Percentiles rank a stretch among this genome's conserved stretches.
Evolutionary conservation across 176 grass and related monocot genomes (phyloP).

Genomic region (Oryza nivara): DNA sequence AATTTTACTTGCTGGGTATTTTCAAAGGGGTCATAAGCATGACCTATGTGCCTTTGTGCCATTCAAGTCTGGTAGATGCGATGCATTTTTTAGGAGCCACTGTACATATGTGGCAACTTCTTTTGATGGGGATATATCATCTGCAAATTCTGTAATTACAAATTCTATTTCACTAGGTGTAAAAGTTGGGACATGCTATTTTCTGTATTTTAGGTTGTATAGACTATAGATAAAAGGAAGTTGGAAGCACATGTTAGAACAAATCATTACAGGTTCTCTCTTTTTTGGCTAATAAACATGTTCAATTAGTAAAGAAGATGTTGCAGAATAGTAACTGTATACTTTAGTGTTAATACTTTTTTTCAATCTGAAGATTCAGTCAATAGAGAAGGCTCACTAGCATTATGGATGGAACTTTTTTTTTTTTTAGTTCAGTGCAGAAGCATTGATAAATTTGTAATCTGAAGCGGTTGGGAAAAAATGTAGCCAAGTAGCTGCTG

Average conservation of each 20-base stretch:
- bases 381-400: background rate
- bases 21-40: constrained; percentile 14
- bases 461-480: background rate
- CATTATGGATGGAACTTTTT: background rate
- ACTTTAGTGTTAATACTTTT: background rate
- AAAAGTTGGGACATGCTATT: background rate
- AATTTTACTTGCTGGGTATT: background rate
- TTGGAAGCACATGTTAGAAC: background rate
- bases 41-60: background rate
- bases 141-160: background rate
- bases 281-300: background rate
- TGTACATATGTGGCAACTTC: background rate
- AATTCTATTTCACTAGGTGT: background rate
- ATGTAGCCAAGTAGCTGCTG: background rate
- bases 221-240: background rate
- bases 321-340: constrained; percentile 2
- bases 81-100: background rate
- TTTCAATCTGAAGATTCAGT: background rate
- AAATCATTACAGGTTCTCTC: background rate
- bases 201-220: background rate
- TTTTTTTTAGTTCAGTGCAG: background rate
- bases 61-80: constrained; percentile 10
- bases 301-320: background rate
- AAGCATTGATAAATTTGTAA: background rate
- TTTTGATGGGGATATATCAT: background rate